Base-by-base conservation (phyloP, 208 protist species). In the Naegleria fowleri region DNA sequence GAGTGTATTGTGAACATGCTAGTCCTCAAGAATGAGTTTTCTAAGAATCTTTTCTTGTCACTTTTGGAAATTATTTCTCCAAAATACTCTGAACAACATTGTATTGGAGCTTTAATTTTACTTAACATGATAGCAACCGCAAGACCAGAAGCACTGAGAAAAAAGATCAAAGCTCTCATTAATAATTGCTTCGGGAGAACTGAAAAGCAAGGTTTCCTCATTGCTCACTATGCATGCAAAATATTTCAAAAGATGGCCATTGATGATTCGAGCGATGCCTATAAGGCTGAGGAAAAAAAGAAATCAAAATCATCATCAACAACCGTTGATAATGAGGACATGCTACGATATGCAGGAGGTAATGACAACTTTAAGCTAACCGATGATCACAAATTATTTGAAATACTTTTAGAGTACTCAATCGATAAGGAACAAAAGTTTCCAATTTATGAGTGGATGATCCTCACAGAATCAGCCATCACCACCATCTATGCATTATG, bases 31-130 rank as follows among this genome's bases (percentile, higher is more conserved):
- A 52, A 87, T n/a, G 59, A 89, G 15, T 67, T 89, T 29, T 41
- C 86, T 13, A 67, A 89, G 39, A n/a, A 36, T 15, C 51, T 89
- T n/a, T 67, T 89, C n/a, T 40, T 89, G 29, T 43, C 86, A 38
- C 39, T 89, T 22, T 67, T n/a, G 0, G 86, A 89, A 89, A 25
- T 89, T 4, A 79, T 33, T 13, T 59, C 4, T 22, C 19, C 51
- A 25, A 33, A 40, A 39, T 13, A 51, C 22, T 38, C 85, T 41
- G 51, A 89, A 0, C 36, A 52, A 0, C 90, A 94, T 43, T 59
- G 52, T 38, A 43, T 90, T 36, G 79, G 91, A 25, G 92, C 93
- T 9, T 51, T 93, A 1, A 92, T 95, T 29, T 29, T 93, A 29
- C 40, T 94, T 33, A 36, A 38, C 33, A 94, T 94, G 92, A 88